phyloP scores from a whole-genome alignment of 495 filamentous ascomycete species.

The Coniosporium apollinis region DNA sequence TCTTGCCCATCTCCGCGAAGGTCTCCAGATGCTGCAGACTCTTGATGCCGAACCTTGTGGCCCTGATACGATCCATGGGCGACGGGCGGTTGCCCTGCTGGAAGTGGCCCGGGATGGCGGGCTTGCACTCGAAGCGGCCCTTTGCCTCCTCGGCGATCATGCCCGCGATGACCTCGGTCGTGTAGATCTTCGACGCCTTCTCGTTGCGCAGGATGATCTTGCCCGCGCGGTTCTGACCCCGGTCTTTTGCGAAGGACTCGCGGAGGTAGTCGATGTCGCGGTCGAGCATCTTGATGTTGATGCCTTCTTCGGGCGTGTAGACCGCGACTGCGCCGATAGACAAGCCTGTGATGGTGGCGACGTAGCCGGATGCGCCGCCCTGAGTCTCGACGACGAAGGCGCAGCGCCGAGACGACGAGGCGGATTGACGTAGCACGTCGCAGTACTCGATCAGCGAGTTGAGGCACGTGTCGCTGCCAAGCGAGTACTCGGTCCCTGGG shows the following conservation, averaged over 20 bases:
- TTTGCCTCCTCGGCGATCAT: conserved; percentile 91
- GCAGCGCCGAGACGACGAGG: conserved; percentile 75
- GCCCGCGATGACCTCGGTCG: conserved; percentile 79
- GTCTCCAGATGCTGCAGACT: conserved; percentile 78
- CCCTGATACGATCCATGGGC: conserved; percentile 89
- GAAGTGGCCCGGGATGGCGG: conserved; percentile 88
- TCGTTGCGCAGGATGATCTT: conserved; percentile 93
- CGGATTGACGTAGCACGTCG: conserved; percentile 92
- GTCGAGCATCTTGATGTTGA: conserved; percentile 83
- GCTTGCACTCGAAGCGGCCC: conserved; percentile 82
- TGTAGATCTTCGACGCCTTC: conserved; percentile 76
- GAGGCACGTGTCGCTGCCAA: conserved; percentile 92
- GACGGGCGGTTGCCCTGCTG: conserved; percentile 91
- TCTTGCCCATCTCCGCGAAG: conserved; percentile 46
- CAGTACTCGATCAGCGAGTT: conserved; percentile 96
- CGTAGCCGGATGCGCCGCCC: conserved; percentile 85
- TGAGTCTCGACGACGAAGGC: conserved; percentile 98
- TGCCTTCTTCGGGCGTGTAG: conserved; percentile 93
- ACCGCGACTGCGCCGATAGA: conserved; percentile 85
- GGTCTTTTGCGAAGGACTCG: conserved; percentile 68
- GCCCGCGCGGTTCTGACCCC: conserved; percentile 77
- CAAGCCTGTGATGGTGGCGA: conserved; percentile 79
- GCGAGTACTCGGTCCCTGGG: conserved; percentile 89
- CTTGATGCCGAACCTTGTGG: conserved; percentile 78
- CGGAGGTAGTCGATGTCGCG: conserved; percentile 82